Conservation (phyloP, 192 early-diverging fungal genomes). For the Coemansia sp. region DNA sequence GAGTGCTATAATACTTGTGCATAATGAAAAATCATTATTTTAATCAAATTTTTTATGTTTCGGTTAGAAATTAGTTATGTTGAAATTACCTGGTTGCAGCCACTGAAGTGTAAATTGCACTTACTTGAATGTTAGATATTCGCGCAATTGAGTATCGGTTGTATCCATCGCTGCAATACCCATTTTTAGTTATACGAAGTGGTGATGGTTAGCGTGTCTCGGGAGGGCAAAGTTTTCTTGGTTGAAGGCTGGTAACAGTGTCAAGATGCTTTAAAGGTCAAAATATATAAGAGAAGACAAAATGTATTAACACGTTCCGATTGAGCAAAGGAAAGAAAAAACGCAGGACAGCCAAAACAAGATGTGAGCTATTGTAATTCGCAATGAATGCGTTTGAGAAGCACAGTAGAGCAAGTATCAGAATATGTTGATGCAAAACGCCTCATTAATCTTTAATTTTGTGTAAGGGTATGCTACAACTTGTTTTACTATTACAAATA, state of each 20-base stretch:
- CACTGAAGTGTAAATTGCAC: too few species aligned
- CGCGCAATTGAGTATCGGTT: background rate
- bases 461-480: background rate
- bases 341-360: background rate
- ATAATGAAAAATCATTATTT: background rate
- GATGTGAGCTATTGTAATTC: too few species aligned
- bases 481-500: background rate
- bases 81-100: too few species aligned
- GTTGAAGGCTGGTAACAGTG: too few species aligned
- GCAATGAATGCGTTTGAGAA: too few species aligned
- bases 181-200: background rate
- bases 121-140: slow-evolving; percentile 3
- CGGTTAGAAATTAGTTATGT: too few species aligned
- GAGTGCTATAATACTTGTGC: slow-evolving; percentile 19
- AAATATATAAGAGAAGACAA: too few species aligned
- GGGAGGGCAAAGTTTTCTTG: too few species aligned
- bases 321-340: background rate
- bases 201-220: too few species aligned
- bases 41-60: too few species aligned
- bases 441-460: background rate
- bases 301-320: too few species aligned
- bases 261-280: too few species aligned
- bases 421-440: background rate
- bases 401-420: background rate
- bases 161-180: slow-evolving; percentile 17